Base-by-base conservation (phyloP, 257 asterid genomes). In the Handroanthus guayacan region DNA sequence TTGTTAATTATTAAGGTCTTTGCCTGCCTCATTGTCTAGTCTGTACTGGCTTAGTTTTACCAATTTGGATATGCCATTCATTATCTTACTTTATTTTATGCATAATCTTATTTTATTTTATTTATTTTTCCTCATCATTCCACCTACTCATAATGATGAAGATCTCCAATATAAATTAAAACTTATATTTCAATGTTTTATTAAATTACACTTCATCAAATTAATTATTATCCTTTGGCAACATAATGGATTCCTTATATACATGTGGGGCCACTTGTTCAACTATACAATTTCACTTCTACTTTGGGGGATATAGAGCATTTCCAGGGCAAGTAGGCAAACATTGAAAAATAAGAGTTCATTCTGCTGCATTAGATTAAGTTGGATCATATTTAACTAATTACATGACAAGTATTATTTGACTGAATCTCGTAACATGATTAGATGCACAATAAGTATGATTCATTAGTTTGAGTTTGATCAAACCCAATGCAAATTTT, bases 21-120 rank as follows among this genome's bases (percentile, higher is more conserved):
- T 16, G 20, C 77, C 69, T 67, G 34, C 82, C 73, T 68, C 57
- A 39, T 65, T 58, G 68, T 51, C 75, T 55, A 9, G 57, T 9
- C 51, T 58, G 66, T 47, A 63, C 11, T 34, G 45, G 31, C 48
- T 41, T 41, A 41, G 45, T 5, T 79, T 57, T 25, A 67, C 47
- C 58, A 67, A 48, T 67, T 17, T 58, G 76, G 72, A 44, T 65
- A 11, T 50, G n/a, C 55, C 55, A 56, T 6, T 56, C 37, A 16
- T 16, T 1, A 17, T 16, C 6, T 17, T 56, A 0, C 1, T 16
- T 16, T 25, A 25, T 25, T 25, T 25, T 25, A 25, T 25, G 31
- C 31, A 25, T 25, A 25, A 25, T 25, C 13, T 36, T 50, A 2
- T 50, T 50, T 50, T 45, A 9, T 50, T 11, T 12, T 50, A 11